Evolutionary conservation across 805 yeast species (phyloP).

Genomic region (Wickerhamiella azyma): DNA sequence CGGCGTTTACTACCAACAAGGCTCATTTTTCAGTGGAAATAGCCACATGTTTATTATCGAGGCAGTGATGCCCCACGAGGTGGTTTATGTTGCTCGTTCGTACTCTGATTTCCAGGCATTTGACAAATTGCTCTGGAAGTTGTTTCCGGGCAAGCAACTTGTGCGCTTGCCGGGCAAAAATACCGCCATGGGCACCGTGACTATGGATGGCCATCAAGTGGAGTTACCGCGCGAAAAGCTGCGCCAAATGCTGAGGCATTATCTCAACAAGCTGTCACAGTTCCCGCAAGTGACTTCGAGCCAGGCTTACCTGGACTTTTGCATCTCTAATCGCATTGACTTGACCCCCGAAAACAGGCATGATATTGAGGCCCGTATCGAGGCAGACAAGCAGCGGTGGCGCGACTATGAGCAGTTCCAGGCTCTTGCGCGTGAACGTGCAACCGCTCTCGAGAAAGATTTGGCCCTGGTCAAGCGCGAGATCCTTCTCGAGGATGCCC

Average conservation of each 20-base stretch:
- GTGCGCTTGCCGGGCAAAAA: conserved; percentile 47
- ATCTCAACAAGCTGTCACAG: conserved; percentile 39
- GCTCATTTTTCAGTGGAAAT: conserved; percentile 18
- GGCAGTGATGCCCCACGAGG: conserved; percentile 21
- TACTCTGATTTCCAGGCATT: conserved; percentile 57
- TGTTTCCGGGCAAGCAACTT: conserved; percentile 57
- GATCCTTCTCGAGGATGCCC: conserved; percentile 40
- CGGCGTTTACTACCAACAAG: conserved; percentile 36
- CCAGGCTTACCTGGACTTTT: conserved; percentile 39
- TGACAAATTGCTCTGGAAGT: conserved; percentile 33
- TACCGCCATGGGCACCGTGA: conserved; percentile 12
- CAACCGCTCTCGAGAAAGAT: conserved; percentile 39
- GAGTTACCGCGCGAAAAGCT: conserved; percentile 57
- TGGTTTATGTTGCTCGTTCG: conserved; percentile 42
- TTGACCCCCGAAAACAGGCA: conserved; percentile 32
- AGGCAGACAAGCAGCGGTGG: conserved; percentile 46
- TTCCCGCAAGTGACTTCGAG: conserved; percentile 45
- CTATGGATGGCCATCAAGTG: conserved; percentile 9
- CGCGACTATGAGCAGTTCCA: conserved; percentile 63
- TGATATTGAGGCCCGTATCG: conserved; percentile 47
- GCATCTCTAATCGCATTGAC: conserved; percentile 30
- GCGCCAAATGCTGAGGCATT: conserved; percentile 65
- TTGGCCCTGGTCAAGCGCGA: conserved; percentile 47
- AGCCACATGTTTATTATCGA: conserved; percentile 19
- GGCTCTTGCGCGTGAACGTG: conserved; percentile 46